Percentiles rank a stretch among this genome's conserved stretches.
These are phyloP conservation scores for Cyclostephanos invisitatus DNA, from an alignment of 108 stramenopile genomes.

Conservation along the genomic window DNA sequence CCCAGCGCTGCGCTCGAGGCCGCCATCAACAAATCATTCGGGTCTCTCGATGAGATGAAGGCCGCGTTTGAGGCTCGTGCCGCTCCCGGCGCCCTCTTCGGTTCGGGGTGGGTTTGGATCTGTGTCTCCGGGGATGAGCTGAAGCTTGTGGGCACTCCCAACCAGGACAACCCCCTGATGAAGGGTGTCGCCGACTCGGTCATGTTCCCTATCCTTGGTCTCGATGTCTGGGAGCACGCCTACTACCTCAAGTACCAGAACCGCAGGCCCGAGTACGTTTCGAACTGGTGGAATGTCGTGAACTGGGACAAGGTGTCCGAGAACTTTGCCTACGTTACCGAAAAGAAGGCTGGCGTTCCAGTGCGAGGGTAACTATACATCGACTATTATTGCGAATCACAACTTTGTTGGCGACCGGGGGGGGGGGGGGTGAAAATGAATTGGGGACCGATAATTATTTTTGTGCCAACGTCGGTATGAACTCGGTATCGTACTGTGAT, in stretches of 20 bases:
- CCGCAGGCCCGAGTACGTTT: slow-evolving; percentile 93
- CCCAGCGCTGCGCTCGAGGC: slow-evolving; percentile 67
- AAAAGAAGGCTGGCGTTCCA: slow-evolving; percentile 82
- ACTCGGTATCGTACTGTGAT: neutral
- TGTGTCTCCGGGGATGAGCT: slow-evolving; percentile 82
- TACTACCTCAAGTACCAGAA: slow-evolving; percentile 99
- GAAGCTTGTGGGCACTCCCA: slow-evolving; percentile 90
- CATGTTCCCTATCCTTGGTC: slow-evolving; percentile 95
- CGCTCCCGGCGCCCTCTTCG: slow-evolving; percentile 95
- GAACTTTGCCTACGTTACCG: slow-evolving; percentile 84
- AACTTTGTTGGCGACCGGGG: neutral
- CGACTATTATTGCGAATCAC: neutral
- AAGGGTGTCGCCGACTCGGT: slow-evolving; percentile 90
- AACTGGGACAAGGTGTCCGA: slow-evolving; percentile 95
- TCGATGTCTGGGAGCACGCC: slow-evolving; percentile 99
- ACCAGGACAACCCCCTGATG: slow-evolving; percentile 98
- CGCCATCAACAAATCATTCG: slow-evolving; percentile 87
- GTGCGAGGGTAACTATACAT: slow-evolving; percentile 3
- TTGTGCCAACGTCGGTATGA: neutral
- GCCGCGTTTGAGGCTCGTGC: slow-evolving; percentile 81
- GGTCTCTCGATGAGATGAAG: slow-evolving; percentile 90
- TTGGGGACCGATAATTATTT: neutral
- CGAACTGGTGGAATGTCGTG: slow-evolving; percentile 95
- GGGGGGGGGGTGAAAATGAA: neutral
- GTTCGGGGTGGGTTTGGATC: slow-evolving; percentile 96